Base-by-base conservation (phyloP, 305 asterid species). In the Lippia alba region DNA sequence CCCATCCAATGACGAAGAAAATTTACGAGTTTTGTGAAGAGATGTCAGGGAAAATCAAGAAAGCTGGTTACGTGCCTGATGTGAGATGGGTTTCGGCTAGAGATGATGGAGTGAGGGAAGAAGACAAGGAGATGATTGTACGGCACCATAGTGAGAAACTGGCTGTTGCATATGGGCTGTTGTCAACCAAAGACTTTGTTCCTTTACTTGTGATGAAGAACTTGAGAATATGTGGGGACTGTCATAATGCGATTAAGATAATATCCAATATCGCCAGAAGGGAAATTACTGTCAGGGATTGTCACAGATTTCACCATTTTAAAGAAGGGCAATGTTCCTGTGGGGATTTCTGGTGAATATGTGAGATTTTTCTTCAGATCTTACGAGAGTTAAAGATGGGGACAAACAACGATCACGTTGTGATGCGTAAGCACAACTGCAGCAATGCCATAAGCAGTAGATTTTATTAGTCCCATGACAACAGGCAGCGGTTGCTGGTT, bases 101-200 rank as follows among this genome's bases (percentile, higher is more conserved):
- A 69, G 89, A 84, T 18, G 80, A 84, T 32, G 86, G 80, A n/a
- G 33, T 65, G 39, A 64, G 67, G 34, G 82, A 76, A 45, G 82
- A 70, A 53, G 90, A 77, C 50, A 85, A 76, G 76, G 87, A 76
- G 75, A 74, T 49, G 18, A 73, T 78, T 14, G 68, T 82, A 57
- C 64, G 84, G 79, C 83, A 85, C 84, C 93, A 88, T 60, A 86
- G 91, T 46, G 97, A 90, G 85, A 90, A 86, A 76, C 77, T 90
- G 12, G 96, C 96, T 4, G 89, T 85, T 69, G 93, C 85, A 30
- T 86, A 83, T 30, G 93, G 93, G 63, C 50, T 91, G 64, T 74
- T 86, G 54, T 74, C 80, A 1, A 85, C 83, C 4, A 74, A 75
- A 68, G 70, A 78, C 1, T 69, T 67, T 5, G 79, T 72, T 49